Base-by-base conservation (phyloP, 2,329 filamentous ascomycete genomes). In the Teratosphaeria zuluensis region DNA sequence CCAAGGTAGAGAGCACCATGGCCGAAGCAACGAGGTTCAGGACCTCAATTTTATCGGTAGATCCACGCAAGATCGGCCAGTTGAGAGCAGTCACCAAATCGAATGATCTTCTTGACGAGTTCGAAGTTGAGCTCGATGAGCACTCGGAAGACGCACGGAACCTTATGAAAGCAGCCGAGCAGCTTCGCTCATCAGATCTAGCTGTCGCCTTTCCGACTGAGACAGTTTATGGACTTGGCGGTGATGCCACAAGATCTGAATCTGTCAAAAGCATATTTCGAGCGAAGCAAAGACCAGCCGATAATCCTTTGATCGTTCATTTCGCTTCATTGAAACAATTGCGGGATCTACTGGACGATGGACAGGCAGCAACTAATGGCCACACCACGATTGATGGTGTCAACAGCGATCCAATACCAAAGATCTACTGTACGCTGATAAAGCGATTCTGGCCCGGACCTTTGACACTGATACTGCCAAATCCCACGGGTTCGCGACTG, bases 201-300 rank as follows among this genome's bases (percentile, higher is more conserved):
- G 94, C 94, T 4, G 90, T 99, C 54, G 94, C 90, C 1, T 99
- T 99, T 71, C 94, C 94, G 0, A 99, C 94, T 0, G 94, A 99
- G 76, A 99, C 94, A 0, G 94, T 99, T 0, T 99, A 99, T 72
- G 94, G 94, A 0, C 81, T 99, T 7, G 94, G 91, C n/a, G 94
- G 94, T 14, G 94, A 97, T 76, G 94, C 94, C 11, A 97, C 92
- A 30, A 84, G 90, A 66, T 90, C 86, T 68, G 79, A 77, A 28
- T 88, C 92, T 1, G 92, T 97, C 6, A 85, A 82, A 69, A 92
- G 91, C n/a, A 99, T 99, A 65, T 99, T 94, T 73, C 80, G 84
- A 24, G 91, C 90, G 56, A 99, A 99, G 76, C 88, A 90, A 58
- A 79, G 94, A 58, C 94, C 94, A 3, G 88, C 88, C 6, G 94